These are phyloP conservation scores for Ceratobasidium theobromae DNA, from an alignment of 1,284 basidiomycete species.

Conservation along the genomic window DNA sequence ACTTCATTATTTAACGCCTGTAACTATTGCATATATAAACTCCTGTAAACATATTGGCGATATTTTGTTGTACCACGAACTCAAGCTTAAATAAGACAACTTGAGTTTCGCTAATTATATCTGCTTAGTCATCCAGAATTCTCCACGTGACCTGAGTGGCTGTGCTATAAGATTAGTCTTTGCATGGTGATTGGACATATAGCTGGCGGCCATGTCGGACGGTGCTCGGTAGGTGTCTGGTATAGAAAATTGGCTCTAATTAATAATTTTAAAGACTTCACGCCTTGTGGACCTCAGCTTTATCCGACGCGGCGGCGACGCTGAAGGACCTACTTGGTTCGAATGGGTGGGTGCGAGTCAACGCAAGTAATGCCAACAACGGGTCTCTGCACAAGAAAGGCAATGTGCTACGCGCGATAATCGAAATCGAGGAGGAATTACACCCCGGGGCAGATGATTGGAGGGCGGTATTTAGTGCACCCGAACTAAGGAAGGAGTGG, in stretches of 20 bases:
- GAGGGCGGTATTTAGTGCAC: slow-evolving; percentile 79
- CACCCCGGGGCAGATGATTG: slow-evolving; percentile 72
- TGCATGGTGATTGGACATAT: neutral
- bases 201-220: slow-evolving; percentile 20
- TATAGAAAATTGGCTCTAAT: slow-evolving; percentile 4
- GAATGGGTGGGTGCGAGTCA: slow-evolving; percentile 44
- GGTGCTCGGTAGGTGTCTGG: slow-evolving; percentile 19
- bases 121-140: neutral
- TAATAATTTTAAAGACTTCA: slow-evolving; percentile 53
- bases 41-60: too few relatives aligned
- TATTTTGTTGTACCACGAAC: too few relatives aligned
- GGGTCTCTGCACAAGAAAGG: slow-evolving; percentile 56
- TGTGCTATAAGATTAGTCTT: neutral
- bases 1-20: too few relatives aligned
- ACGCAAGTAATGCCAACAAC: slow-evolving; percentile 40
- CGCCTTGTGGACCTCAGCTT: slow-evolving; percentile 70
- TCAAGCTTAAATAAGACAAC: too few relatives aligned
- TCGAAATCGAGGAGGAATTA: slow-evolving; percentile 72
- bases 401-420: slow-evolving; percentile 80
- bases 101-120: too few relatives aligned
- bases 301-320: slow-evolving; percentile 60
- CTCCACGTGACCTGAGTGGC: neutral
- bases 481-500: slow-evolving; percentile 86
- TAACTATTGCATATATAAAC: too few relatives aligned
- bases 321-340: slow-evolving; percentile 32